These are phyloP conservation scores for Mentha longifolia DNA, from an alignment of 257 asterid genomes.

Conservation along the genomic window DNA sequence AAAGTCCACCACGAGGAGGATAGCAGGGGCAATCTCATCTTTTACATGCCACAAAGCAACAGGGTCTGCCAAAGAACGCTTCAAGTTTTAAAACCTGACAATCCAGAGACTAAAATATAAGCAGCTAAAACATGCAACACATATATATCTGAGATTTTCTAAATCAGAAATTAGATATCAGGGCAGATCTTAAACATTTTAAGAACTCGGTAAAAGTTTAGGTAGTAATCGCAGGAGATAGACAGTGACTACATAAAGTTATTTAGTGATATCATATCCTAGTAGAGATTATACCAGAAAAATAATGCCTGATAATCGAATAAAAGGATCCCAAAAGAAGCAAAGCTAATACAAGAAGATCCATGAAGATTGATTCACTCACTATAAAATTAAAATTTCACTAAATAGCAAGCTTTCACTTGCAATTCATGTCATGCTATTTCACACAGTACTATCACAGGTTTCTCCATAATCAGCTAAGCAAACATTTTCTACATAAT, in stretches of 20 bases:
- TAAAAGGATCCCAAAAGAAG: not conserved
- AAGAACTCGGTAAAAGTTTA: not conserved
- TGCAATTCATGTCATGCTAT: not conserved
- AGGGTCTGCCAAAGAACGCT: constrained; percentile 99
- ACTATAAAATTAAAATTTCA: not conserved
- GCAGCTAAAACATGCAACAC: constrained; percentile 53
- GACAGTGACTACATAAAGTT: not conserved
- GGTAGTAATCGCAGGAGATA: not conserved
- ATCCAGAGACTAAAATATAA: constrained; percentile 71
- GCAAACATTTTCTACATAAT: not conserved
- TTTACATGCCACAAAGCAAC: constrained; percentile 94
- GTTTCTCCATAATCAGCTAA: constrained; percentile 11
- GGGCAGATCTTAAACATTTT: constrained; percentile 7
- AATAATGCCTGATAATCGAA: not conserved
- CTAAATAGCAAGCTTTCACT: constrained; percentile 20
- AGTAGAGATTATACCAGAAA: constrained; percentile 7
- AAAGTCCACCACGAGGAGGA: constrained; percentile 93
- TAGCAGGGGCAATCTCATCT: constrained; percentile 82
- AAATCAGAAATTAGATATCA: not conserved
- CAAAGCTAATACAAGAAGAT: not conserved
- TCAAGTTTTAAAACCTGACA: constrained; percentile 95
- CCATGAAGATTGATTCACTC: constrained; percentile 1
- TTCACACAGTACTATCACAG: constrained; percentile 1
- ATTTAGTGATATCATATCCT: not conserved
- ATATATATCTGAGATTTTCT: constrained; percentile 29